Conservation (phyloP, 169 alveolate species). For the Cryptosporidium viatorum region DNA sequence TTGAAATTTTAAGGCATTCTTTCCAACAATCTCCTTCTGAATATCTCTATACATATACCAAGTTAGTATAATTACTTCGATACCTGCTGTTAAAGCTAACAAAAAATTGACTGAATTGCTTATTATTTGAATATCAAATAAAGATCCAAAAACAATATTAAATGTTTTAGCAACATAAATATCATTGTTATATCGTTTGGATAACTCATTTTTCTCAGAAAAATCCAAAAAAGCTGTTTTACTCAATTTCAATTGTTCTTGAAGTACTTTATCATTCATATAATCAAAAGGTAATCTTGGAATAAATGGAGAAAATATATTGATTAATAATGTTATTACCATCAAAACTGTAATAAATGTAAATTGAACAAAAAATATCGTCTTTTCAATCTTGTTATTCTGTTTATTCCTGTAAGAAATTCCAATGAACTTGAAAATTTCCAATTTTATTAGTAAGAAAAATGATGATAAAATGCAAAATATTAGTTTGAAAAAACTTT, state of each 20-base stretch:
- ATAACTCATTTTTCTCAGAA: slow-evolving; percentile 7
- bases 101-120: slow-evolving; percentile 50
- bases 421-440: slow-evolving; percentile 41
- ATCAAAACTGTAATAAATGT: slow-evolving; percentile 3
- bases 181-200: neutral
- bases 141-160: slow-evolving; percentile 35
- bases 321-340: slow-evolving; percentile 3
- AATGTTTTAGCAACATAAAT: slow-evolving; percentile 15
- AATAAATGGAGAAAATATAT: slow-evolving; percentile 28
- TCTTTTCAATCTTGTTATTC: slow-evolving; percentile 21
- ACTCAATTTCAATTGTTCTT: neutral
- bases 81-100: slow-evolving; percentile 49
- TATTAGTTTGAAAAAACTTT: neutral
- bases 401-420: slow-evolving; percentile 27
- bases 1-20: slow-evolving; percentile 23
- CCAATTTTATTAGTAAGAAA: neutral
- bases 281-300: slow-evolving; percentile 27
- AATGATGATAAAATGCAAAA: slow-evolving; percentile 4
- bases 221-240: neutral
- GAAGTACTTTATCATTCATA: neutral
- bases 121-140: slow-evolving; percentile 32
- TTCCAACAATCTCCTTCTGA: slow-evolving; percentile 34
- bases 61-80: slow-evolving; percentile 33
- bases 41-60: slow-evolving; percentile 32
- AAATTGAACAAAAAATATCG: slow-evolving; percentile 15